These are phyloP conservation scores for Suillus subaureus DNA, from an alignment of 768 basidiomycete genomes.

Conservation along the genomic window DNA sequence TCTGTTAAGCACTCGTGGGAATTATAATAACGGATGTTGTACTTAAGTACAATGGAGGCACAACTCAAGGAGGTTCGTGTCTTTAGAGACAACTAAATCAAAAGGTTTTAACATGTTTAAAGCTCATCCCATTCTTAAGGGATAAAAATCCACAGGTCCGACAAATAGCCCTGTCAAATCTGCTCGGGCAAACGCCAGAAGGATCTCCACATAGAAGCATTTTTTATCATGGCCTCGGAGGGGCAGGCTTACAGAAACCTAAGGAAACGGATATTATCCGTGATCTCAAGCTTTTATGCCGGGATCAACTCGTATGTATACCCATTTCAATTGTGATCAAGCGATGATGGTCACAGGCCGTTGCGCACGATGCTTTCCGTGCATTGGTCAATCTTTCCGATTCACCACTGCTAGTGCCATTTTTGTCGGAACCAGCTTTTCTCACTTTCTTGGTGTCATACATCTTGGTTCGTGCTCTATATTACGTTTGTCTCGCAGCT, in stretches of 20 bases:
- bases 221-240: constrained; percentile 66
- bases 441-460: constrained; percentile 85
- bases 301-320: constrained; percentile 76
- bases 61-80: constrained; percentile 43
- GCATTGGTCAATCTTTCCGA: constrained; percentile 94
- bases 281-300: constrained; percentile 84
- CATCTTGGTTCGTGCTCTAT: constrained; percentile 62
- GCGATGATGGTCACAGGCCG: constrained; percentile 49
- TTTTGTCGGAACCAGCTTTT: constrained; percentile 74
- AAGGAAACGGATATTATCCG: constrained; percentile 71
- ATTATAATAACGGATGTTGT: constrained; percentile 8
- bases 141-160: constrained; percentile 88
- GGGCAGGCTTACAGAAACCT: constrained; percentile 56
- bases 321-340: constrained; percentile 18
- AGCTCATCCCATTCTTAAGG: constrained; percentile 84
- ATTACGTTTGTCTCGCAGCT: constrained; percentile 8
- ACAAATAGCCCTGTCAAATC: constrained; percentile 81
- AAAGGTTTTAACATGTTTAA: constrained; percentile 17
- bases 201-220: constrained; percentile 72
- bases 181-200: constrained; percentile 77
- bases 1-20: constrained; percentile 23
- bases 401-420: constrained; percentile 63
- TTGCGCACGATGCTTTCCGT: constrained; percentile 94
- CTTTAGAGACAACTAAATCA: constrained; percentile 2
- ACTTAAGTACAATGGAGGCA: constrained; percentile 31